phyloP scores from a whole-genome alignment of 176 grass and related monocot species.

The Aegilops tauschii region DNA sequence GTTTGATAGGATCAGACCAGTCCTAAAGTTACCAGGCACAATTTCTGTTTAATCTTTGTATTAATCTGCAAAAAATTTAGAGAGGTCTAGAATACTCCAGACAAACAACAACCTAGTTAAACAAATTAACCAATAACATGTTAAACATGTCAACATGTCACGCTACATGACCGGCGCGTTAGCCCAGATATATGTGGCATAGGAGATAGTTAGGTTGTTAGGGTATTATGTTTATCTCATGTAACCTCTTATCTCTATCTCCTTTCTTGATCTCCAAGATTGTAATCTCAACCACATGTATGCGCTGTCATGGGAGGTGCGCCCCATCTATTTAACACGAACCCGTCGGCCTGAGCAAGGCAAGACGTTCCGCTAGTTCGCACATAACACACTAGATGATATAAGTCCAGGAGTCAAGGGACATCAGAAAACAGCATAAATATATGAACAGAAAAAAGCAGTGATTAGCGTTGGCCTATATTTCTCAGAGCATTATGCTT shows the following conservation, averaged over 20 bases:
- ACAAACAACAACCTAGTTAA: neutral
- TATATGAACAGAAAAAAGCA: neutral
- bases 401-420: neutral
- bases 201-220: no score
- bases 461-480: neutral
- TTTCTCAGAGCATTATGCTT: neutral
- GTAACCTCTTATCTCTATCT: no score
- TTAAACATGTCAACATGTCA: no score
- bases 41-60: neutral
- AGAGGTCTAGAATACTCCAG: conserved; percentile 4
- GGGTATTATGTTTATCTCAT: no score
- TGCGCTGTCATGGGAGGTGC: no score
- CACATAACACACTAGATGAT: neutral
- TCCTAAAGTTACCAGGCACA: neutral
- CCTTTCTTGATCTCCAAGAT: no score
- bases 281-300: no score
- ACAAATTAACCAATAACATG: neutral
- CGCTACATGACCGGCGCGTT: no score
- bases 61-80: neutral
- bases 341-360: no score
- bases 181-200: no score
- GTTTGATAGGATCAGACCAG: neutral
- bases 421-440: neutral
- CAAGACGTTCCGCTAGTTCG: no score
- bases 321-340: no score